A percentile compares a stretch with the other conserved stretches of the same genome.
Conservation (phyloP, 495 filamentous ascomycete genomes). For the Penicillium crystallinum region DNA sequence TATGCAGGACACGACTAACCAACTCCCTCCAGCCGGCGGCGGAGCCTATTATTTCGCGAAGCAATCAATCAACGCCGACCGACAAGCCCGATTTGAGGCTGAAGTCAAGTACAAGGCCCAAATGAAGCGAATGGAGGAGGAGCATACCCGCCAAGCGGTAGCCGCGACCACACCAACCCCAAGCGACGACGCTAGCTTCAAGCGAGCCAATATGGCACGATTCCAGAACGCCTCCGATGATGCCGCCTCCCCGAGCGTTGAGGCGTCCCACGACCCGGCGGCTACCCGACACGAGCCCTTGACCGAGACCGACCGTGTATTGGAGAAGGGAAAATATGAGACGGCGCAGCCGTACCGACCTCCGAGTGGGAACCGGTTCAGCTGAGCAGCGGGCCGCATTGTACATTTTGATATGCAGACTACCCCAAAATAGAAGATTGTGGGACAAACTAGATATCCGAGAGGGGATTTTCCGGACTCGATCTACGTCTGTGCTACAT, state of each 20-base stretch:
- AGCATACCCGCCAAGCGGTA: conserved; percentile 36
- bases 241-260: conserved; percentile 69
- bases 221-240: conserved; percentile 44
- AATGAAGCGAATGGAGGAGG: conserved; percentile 52
- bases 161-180: conserved; percentile 16
- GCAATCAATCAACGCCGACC: conserved; percentile 84
- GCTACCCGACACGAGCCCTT: conserved; percentile 77
- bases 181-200: conserved; percentile 24
- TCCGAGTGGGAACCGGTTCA: conserved; percentile 80
- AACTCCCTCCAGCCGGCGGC: conserved; percentile 59
- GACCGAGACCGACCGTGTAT: conserved; percentile 60
- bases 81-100: conserved; percentile 62
- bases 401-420: conserved; percentile 14
- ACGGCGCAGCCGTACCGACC: conserved; percentile 64
- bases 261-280: conserved; percentile 77
- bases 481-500: background rate
- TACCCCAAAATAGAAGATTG: background rate
- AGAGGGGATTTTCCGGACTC: background rate
- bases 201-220: conserved; percentile 34
- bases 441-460: background rate
- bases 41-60: conserved; percentile 97
- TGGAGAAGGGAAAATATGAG: conserved; percentile 90
- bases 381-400: conserved; percentile 30
- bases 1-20: background rate
- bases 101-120: conserved; percentile 60